phyloP scores from a whole-genome alignment of 139 green algal genomes.

The Auxenochlorella protothecoides region DNA sequence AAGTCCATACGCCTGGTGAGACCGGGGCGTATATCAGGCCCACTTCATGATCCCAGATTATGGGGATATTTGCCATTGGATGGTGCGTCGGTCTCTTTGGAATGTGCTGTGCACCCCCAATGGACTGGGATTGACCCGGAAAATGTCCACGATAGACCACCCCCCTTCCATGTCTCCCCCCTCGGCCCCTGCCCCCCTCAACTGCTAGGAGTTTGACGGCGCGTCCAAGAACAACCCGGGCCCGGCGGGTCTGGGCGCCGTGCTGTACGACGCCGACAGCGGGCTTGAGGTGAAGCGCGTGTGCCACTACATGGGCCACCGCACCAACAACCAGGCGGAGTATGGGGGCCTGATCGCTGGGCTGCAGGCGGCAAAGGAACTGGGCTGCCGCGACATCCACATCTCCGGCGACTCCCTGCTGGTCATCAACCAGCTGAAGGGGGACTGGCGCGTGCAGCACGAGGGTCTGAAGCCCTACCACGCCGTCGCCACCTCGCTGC shows the following conservation, averaged over 20 bases:
- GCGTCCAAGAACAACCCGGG: constrained; percentile 35
- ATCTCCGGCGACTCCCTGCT: constrained; percentile 37
- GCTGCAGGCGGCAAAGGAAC: constrained; percentile 21
- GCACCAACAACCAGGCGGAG: constrained; percentile 51
- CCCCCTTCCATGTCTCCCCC: not conserved
- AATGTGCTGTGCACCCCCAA: no score
- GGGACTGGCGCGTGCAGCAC: constrained; percentile 24
- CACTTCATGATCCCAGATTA: no score
- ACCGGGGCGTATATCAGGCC: not conserved
- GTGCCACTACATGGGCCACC: constrained; percentile 16
- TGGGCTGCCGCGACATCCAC: constrained; percentile 17
- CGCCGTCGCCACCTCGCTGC: constrained; percentile 2
- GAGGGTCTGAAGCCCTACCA: constrained; percentile 15
- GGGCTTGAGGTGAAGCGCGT: constrained; percentile 12
- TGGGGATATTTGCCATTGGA: not conserved
- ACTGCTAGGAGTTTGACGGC: constrained; percentile 37
- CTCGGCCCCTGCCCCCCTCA: not conserved
- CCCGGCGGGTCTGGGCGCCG: constrained; percentile 26
- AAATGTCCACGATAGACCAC: not conserved
- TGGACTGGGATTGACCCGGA: no score
- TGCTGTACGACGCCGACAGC: constrained; percentile 21
- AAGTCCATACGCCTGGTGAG: not conserved
- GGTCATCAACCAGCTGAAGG: constrained; percentile 35
- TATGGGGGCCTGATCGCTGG: constrained; percentile 37
- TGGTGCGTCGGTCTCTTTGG: not conserved